Evolutionary conservation across 805 yeast genomes (phyloP), one percentile per base, ranked within the genome.

Genomic region (Nakazawaea wyomingensis): DNA sequence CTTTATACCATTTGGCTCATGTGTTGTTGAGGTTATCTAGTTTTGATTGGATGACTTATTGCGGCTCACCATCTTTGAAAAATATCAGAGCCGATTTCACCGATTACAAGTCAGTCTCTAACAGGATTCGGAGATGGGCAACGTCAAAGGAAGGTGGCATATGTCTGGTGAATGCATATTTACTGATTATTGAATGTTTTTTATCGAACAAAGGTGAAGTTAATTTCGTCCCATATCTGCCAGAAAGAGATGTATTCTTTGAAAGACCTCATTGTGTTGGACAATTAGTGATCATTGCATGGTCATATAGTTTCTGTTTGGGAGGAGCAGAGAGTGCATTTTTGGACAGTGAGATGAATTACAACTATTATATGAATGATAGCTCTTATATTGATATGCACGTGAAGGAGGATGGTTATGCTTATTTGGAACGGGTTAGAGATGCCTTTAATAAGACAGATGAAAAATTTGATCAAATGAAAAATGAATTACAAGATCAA

Each of bases 51-150:
- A 82, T 85, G 44, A 79, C 83, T 4, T 83, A 68, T 55, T 79
- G 89, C 2, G 95, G 95, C 0, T 82, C 86, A 2, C 90, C 90
- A 0, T 74, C 79, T 52, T 71, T 86, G 50, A 77, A 81, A 78
- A 82, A 77, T 52, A 84, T 78, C 21, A 65, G 65, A n/a, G 72
- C 80, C 13, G 69, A 74, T 10, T 61, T 60, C 4, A 61, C 68
- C 4, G 85, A 82, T 49, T 78, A 71, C 54, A 70, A 70, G 14
- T 54, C 65, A 3, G 78, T 74, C 4, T 66, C 65, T 5, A 57
- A 59, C 9, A 66, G 78, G 50, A 65, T 82, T 18, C 59, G 60
- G 26, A 69, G 64, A 43, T 76, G 84, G 79, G 65, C 78, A 3
- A 51, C 50, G 3, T 59, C 68, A 9, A 32, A 54, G 2, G 61